A percentile compares a stretch with the other conserved stretches of the same genome.
phyloP scores from a whole-genome alignment of 352 stramenopile species.

The Phytophthora lateralis region DNA sequence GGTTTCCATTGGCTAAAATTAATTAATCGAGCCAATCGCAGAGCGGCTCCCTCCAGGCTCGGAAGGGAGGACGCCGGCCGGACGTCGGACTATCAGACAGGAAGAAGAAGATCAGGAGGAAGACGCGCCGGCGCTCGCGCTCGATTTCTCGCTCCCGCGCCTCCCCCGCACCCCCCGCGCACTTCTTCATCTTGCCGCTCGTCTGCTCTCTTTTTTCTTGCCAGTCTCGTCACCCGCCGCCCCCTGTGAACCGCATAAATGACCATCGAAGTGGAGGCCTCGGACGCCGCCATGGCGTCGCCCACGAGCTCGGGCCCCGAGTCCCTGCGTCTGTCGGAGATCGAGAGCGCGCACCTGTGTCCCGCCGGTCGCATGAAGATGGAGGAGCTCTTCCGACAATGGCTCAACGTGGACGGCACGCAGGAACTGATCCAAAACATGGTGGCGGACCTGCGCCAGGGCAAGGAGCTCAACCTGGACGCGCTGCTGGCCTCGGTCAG shows the following conservation, averaged over 20 bases:
- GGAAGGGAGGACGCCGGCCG: conserved; percentile 13
- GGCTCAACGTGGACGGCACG: conserved; percentile 85
- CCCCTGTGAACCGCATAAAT: conserved; percentile 23
- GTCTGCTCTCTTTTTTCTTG: conserved; percentile 5
- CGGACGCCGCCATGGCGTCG: conserved; percentile 68
- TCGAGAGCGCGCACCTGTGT: conserved; percentile 80
- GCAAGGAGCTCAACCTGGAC: conserved; percentile 67
- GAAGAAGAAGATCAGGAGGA: conserved; percentile 36
- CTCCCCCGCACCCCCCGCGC: conserved; percentile 1
- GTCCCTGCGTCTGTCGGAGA: conserved; percentile 77
- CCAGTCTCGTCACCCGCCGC: neutral
- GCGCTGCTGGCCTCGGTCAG: conserved; percentile 32
- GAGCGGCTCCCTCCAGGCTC: neutral
- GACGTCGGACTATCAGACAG: conserved; percentile 38
- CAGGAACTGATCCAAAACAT: conserved; percentile 87
- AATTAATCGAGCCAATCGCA: neutral
- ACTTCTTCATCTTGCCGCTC: neutral
- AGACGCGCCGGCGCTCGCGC: conserved; percentile 2
- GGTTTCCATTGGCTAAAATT: neutral
- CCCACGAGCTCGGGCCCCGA: conserved; percentile 54
- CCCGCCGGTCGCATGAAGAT: conserved; percentile 86
- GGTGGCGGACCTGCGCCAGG: conserved; percentile 77
- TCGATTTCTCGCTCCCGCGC: conserved; percentile 9
- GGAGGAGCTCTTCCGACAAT: conserved; percentile 88
- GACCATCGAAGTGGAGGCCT: conserved; percentile 56